Conservation (phyloP, 2,329 filamentous ascomycete species). For the Aspergillus pseudotamarii region DNA sequence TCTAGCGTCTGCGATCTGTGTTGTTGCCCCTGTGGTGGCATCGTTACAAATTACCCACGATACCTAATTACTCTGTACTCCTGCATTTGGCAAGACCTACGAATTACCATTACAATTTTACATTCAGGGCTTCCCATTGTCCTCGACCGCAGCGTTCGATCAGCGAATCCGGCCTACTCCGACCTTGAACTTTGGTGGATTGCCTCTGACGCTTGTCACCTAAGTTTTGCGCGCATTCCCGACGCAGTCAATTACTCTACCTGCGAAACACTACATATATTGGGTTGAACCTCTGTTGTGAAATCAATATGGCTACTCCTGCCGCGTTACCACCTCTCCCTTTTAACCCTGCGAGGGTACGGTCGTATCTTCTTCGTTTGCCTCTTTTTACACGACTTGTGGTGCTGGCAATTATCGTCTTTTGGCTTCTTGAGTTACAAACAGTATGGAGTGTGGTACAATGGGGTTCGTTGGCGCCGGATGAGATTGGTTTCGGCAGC, state of each 20-base stretch:
- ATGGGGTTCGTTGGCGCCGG: constrained; percentile 79
- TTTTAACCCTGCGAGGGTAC: constrained; percentile 73
- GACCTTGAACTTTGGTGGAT: not conserved
- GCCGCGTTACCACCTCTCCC: constrained; percentile 55
- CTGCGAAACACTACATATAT: not conserved
- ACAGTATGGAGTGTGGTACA: constrained; percentile 70
- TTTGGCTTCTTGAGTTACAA: constrained; percentile 72
- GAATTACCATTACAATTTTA: not conserved
- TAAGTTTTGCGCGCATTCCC: not conserved
- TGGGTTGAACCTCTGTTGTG: not conserved
- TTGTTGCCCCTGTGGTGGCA: not conserved
- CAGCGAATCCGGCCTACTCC: not conserved
- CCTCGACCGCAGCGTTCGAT: not conserved
- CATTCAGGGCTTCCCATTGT: not conserved
- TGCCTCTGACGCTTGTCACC: not conserved
- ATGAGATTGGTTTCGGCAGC: constrained; percentile 69
- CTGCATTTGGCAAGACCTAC: not conserved
- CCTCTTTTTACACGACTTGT: constrained; percentile 82
- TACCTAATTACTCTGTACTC: not conserved
- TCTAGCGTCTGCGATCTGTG: not conserved
- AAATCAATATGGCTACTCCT: constrained; percentile 46
- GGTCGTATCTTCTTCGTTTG: constrained; percentile 81
- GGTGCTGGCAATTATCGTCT: constrained; percentile 64
- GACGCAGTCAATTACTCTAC: not conserved
- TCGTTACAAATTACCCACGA: not conserved